Evolutionary conservation across 805 yeast genomes (phyloP).

Genomic region (Geotrichum ghanense): DNA sequence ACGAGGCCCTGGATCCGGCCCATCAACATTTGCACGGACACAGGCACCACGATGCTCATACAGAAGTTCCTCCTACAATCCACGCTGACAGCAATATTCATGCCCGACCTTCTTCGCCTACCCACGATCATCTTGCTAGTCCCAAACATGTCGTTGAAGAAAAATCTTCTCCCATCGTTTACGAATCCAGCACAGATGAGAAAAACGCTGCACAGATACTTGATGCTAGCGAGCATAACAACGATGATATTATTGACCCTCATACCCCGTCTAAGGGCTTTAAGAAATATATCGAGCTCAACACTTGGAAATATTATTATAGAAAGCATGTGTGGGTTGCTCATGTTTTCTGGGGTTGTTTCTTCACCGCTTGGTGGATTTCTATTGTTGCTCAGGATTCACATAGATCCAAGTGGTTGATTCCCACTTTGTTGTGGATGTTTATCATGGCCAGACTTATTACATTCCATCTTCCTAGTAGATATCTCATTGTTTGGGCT

Average conservation of each 20-base stretch:
- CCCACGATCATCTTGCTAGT: slow-evolving; percentile 8
- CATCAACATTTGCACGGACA: slow-evolving; percentile 25
- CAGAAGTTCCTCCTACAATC: slow-evolving; percentile 16
- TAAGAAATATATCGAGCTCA: slow-evolving; percentile 7
- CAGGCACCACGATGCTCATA: slow-evolving; percentile 18
- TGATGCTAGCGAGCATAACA: slow-evolving; percentile 5
- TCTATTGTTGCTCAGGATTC: slow-evolving; percentile 40
- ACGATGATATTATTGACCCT: slow-evolving; percentile 31
- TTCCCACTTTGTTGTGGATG: slow-evolving; percentile 44
- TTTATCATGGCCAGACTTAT: slow-evolving; percentile 40
- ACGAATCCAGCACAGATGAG: slow-evolving; percentile 6
- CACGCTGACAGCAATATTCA: slow-evolving; percentile 13
- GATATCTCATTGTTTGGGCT: slow-evolving; percentile 20
- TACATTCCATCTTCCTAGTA: slow-evolving; percentile 36
- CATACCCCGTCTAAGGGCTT: slow-evolving; percentile 23
- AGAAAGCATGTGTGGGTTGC: slow-evolving; percentile 18
- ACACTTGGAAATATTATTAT: slow-evolving; percentile 4
- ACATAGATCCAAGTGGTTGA: slow-evolving; percentile 42
- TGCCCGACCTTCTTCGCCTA: slow-evolving; percentile 12
- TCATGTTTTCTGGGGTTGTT: slow-evolving; percentile 23
- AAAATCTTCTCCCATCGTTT: slow-evolving; percentile 3
- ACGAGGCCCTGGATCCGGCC: slow-evolving; percentile 24
- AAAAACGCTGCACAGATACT: slow-evolving; percentile 4
- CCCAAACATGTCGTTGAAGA: slow-evolving; percentile 5
- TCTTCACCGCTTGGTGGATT: slow-evolving; percentile 49